Percentiles rank a stretch among this genome's conserved stretches.
Evolutionary conservation across 345 rosid genomes (phyloP).

Genomic region (Gossypium thurberi): DNA sequence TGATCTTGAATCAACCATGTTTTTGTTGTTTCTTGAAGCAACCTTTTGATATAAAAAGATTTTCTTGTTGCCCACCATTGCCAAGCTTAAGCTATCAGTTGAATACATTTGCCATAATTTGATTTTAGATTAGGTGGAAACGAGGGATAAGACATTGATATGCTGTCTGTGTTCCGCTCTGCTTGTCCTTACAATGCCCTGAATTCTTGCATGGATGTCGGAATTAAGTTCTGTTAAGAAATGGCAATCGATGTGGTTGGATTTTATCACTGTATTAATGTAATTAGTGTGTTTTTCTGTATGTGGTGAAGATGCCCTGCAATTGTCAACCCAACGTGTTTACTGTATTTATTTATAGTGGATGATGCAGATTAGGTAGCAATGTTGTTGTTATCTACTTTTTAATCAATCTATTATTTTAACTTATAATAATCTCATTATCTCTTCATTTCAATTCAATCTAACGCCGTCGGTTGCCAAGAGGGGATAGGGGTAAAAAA

Average conservation of each 20-base stretch:
- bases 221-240: neutral
- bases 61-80: neutral
- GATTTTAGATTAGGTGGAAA: neutral
- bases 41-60: neutral
- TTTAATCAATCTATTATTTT: neutral
- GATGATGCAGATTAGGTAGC: neutral
- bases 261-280: neutral
- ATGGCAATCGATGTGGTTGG: no score
- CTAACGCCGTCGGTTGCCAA: no score
- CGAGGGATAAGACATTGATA: neutral
- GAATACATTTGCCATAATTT: neutral
- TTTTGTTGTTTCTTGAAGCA: conserved; percentile 9
- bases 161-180: neutral
- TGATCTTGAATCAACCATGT: conserved; percentile 8
- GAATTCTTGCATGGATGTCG: no score
- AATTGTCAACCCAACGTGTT: neutral
- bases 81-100: neutral
- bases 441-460: no score
- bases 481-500: no score
- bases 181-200: no score
- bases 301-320: neutral
- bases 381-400: neutral
- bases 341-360: neutral
- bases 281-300: neutral
- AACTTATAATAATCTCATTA: no score